phyloP scores from a whole-genome alignment of 495 filamentous ascomycete species.

The Penicillium ucsense region DNA sequence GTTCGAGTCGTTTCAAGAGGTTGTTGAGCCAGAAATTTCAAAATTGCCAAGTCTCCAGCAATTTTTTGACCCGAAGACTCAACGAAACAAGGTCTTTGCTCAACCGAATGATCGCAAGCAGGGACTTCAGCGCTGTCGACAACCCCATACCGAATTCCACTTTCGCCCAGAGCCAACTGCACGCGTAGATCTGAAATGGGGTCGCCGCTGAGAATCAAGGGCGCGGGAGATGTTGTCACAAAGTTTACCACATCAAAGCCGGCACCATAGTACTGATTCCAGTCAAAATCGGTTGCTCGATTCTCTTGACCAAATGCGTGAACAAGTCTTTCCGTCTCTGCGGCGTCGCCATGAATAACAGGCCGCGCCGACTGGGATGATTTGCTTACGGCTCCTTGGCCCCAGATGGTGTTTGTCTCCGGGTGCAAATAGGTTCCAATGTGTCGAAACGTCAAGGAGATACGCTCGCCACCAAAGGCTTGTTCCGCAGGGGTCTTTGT shows the following conservation, averaged over 20 bases:
- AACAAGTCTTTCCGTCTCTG: conserved; percentile 60
- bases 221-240: conserved; percentile 38
- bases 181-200: conserved; percentile 48
- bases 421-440: conserved; percentile 77
- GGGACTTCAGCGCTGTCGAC: conserved; percentile 1
- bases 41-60: conserved; percentile 26
- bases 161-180: conserved; percentile 47
- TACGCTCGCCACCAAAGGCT: conserved; percentile 64
- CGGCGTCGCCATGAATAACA: conserved; percentile 59
- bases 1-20: conserved; percentile 16
- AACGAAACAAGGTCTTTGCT: conserved; percentile 18
- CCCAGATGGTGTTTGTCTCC: conserved; percentile 65
- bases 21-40: conserved; percentile 19
- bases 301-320: conserved; percentile 82
- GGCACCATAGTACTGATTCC: conserved; percentile 64
- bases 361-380: conserved; percentile 40
- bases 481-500: conserved; percentile 63
- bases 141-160: conserved; percentile 43
- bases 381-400: conserved; percentile 77
- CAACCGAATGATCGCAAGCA: background rate
- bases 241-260: conserved; percentile 88
- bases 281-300: conserved; percentile 62
- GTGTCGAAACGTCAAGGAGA: conserved; percentile 84
- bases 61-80: conserved; percentile 18
- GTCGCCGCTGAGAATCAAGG: conserved; percentile 45